Evolutionary conservation across 148 eudicot genomes (phyloP), one percentile per base, ranked within the genome.

Genomic region (Cornus controversa): DNA sequence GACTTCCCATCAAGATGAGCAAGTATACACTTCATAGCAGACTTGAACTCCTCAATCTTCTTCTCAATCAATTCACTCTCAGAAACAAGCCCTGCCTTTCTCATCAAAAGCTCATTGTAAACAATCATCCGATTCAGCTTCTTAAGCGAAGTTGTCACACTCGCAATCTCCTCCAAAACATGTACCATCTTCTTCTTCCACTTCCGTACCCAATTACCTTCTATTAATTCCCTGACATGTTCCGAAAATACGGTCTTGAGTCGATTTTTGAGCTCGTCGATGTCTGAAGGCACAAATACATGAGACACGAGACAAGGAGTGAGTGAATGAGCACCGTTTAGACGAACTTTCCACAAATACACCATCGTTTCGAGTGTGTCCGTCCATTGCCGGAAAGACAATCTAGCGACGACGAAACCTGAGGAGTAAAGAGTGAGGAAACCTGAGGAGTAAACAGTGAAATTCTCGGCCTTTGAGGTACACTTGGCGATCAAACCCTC

Each of bases 41-140:
- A 40, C 47, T 72, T 77, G 66, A 90, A 92, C 66, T 92, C 97
- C 24, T 26, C 37, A 67, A 89, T 62, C 74, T 90, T 86, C 73
- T 75, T 77, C 15, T 24, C 10, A 71, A 89, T 80, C 75, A 90
- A 20, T 8, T 76, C 70, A 47, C 37, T 87, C 73, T 90, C 94
- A 2, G 16, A 15, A 6, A 66, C 50, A 9, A 86, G 40, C 66
- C 83, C 81, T 10, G 69, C 65, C 76, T 72, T 84, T 81, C 72
- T 86, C 24, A 67, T 67, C 28, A 0, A 15, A n/a, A 80, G 23
- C 83, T 80, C 82, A 50, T 73, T 31, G 62, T 23, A 78, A 1
- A 20, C 5, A 14, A 1, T 13, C 36, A 81, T 0, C n/a, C 10
- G 15, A 1, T 74, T 67, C 0, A 24, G 77, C 63, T 42, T 84